phyloP scores from a whole-genome alignment of 148 eudicot species.

The Camellia granthamiana region DNA sequence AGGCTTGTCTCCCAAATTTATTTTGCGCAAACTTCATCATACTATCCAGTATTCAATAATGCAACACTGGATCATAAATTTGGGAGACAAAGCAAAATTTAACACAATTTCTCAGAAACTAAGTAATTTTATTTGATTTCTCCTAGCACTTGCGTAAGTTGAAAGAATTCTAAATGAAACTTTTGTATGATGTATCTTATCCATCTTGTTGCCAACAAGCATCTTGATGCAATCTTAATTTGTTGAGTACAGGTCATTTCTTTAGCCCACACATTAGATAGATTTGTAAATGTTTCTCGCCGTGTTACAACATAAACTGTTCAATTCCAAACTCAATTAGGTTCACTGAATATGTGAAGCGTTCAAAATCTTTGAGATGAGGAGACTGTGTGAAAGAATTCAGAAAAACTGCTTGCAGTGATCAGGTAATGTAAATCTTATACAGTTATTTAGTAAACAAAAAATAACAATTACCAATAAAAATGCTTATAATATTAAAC shows the following conservation, averaged over 20 bases:
- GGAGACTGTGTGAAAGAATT: constrained; percentile 2
- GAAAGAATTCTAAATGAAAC: too few species aligned
- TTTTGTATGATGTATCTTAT: constrained; percentile 49
- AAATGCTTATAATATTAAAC: neutral
- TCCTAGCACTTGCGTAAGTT: too few species aligned
- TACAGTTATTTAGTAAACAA: neutral
- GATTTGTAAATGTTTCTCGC: constrained; percentile 83
- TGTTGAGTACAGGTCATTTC: constrained; percentile 88
- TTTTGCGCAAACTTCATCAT: neutral
- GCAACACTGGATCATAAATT: neutral
- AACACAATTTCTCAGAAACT: neutral
- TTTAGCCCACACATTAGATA: constrained; percentile 85
- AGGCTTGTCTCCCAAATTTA: neutral
- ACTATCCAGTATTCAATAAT: neutral
- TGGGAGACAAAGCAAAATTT: neutral
- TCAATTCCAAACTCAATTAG: constrained; percentile 4
- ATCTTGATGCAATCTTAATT: constrained; percentile 96
- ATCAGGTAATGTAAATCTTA: constrained; percentile 4
- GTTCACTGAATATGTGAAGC: neutral
- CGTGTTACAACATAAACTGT: constrained; percentile 91
- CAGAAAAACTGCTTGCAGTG: neutral
- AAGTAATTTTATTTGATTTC: neutral
- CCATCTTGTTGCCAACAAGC: constrained; percentile 97
- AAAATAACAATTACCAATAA: neutral
- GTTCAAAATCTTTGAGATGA: neutral